These are phyloP conservation scores for Amoeboaphelidium protococcarum DNA, from an alignment of 371 early-diverging fungal species.

Conservation along the genomic window DNA sequence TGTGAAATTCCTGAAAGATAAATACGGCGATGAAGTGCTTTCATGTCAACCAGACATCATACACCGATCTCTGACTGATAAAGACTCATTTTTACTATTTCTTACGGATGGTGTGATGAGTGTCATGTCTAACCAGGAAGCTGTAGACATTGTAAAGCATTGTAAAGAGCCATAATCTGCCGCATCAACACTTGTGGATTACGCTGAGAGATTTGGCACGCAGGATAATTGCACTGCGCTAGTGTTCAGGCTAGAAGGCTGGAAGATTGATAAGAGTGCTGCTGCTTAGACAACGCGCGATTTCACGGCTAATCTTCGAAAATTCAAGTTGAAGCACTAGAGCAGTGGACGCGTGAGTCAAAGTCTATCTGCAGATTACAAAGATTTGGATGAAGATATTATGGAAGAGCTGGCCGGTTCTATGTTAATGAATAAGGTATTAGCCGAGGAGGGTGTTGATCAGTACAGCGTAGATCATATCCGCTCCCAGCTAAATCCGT, in stretches of 20 bases:
- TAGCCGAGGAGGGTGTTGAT: too few relatives aligned
- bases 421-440: too few relatives aligned
- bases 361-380: too few relatives aligned
- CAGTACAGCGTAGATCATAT: too few relatives aligned
- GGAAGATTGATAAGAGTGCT: conserved; percentile 10
- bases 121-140: conserved; percentile 48
- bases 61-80: conserved; percentile 14
- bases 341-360: too few relatives aligned
- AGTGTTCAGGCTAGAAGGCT: conserved; percentile 46
- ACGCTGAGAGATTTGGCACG: conserved; percentile 41
- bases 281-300: not conserved
- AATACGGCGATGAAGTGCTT: conserved; percentile 14
- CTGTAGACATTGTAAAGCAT: conserved; percentile 36
- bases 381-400: too few relatives aligned
- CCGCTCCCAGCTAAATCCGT: too few relatives aligned
- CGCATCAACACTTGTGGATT: conserved; percentile 27
- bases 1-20: not conserved
- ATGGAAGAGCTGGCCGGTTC: too few relatives aligned
- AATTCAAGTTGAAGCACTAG: not conserved
- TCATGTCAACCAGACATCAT: conserved; percentile 39
- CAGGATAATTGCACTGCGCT: conserved; percentile 43
- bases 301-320: not conserved
- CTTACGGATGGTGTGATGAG: conserved; percentile 43
- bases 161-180: conserved; percentile 23
- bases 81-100: conserved; percentile 26